Evolutionary conservation across 1,284 basidiomycete species (phyloP).

Genomic region (Chondrostereum purpureum): DNA sequence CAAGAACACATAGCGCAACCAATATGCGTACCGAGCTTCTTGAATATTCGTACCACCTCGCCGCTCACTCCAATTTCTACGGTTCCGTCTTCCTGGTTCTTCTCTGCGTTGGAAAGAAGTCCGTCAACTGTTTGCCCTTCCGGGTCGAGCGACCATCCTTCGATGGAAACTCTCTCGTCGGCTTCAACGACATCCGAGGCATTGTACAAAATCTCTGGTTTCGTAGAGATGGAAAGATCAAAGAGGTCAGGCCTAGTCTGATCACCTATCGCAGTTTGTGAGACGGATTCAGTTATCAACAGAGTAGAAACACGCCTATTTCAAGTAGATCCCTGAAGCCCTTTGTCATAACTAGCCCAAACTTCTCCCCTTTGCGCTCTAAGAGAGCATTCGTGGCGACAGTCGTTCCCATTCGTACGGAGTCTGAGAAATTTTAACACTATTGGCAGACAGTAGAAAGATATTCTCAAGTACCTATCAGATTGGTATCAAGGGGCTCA

Average conservation of each 20-base stretch:
- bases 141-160: constrained; percentile 66
- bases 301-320: constrained; percentile 37
- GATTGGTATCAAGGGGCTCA: constrained; percentile 44
- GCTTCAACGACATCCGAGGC: constrained; percentile 47
- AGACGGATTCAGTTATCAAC: neutral
- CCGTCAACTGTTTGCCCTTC: constrained; percentile 34
- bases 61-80: constrained; percentile 59
- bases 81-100: constrained; percentile 12
- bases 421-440: constrained; percentile 34
- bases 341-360: constrained; percentile 64
- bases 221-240: constrained; percentile 53
- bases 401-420: constrained; percentile 64
- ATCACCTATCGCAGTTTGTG: constrained; percentile 20
- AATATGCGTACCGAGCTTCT: constrained; percentile 35
- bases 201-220: constrained; percentile 49
- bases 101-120: constrained; percentile 29
- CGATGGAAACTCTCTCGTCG: constrained; percentile 67
- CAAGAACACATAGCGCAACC: neutral
- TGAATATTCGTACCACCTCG: constrained; percentile 63
- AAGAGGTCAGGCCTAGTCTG: constrained; percentile 62
- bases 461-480: constrained; percentile 42
- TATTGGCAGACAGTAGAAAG: neutral
- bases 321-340: constrained; percentile 64
- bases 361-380: constrained; percentile 63
- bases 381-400: constrained; percentile 74